Conservation (phyloP, 176 grass and related monocot species). For the Oryza brachyantha region DNA sequence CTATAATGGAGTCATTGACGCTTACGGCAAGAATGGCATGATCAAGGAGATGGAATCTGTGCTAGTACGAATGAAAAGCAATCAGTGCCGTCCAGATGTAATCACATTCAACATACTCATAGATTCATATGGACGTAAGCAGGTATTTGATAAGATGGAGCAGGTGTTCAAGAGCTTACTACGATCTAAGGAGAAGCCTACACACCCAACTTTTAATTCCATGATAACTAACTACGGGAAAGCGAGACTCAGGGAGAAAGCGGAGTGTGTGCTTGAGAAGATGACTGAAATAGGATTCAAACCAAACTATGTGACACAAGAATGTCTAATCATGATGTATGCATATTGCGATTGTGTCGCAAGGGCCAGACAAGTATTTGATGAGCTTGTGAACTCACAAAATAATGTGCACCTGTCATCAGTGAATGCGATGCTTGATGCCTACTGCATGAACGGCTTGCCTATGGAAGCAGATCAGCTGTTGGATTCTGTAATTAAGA, state of each 20-base stretch:
- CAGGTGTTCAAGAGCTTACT: slow-evolving; percentile 91
- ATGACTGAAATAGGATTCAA: slow-evolving; percentile 81
- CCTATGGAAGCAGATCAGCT: slow-evolving; percentile 69
- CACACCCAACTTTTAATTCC: slow-evolving; percentile 86
- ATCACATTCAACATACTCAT: slow-evolving; percentile 96
- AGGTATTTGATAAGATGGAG: slow-evolving; percentile 94
- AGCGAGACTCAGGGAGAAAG: slow-evolving; percentile 80
- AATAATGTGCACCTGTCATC: slow-evolving; percentile 59
- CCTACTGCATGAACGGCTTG: slow-evolving; percentile 83
- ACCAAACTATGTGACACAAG: slow-evolving; percentile 75
- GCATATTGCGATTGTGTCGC: slow-evolving; percentile 67
- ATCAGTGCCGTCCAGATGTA: slow-evolving; percentile 74
- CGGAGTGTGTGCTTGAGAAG: slow-evolving; percentile 62
- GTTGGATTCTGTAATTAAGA: slow-evolving; percentile 55
- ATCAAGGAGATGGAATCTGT: slow-evolving; percentile 91
- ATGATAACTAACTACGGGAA: slow-evolving; percentile 98
- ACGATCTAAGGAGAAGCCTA: slow-evolving; percentile 77
- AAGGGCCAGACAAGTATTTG: slow-evolving; percentile 67
- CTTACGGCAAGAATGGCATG: slow-evolving; percentile 89
- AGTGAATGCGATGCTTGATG: slow-evolving; percentile 80
- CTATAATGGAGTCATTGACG: slow-evolving; percentile 80
- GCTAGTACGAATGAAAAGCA: slow-evolving; percentile 76
- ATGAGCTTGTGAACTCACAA: slow-evolving; percentile 59
- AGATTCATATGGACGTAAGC: slow-evolving; percentile 81
- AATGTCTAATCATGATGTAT: slow-evolving; percentile 80